A percentile compares a stretch with the other conserved stretches of the same genome.
These are phyloP conservation scores for Melastoma malabathricum DNA, from an alignment of 345 rosid genomes.

Conservation along the genomic window DNA sequence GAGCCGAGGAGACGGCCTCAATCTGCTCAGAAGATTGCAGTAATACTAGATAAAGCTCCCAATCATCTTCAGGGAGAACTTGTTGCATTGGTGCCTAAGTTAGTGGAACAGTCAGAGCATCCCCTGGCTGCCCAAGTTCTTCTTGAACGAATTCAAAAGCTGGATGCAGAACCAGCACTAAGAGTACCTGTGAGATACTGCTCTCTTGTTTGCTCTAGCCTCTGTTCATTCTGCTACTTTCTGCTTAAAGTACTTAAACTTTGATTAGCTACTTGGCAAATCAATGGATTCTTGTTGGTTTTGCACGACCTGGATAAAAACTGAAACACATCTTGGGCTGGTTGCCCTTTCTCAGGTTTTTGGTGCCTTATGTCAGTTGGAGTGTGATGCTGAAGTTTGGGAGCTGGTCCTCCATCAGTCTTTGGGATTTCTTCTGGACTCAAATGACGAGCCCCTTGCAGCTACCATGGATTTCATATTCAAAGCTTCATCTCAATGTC, in stretches of 20 bases:
- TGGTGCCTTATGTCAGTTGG: slow-evolving; percentile 78
- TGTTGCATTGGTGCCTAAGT: slow-evolving; percentile 86
- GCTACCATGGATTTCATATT: slow-evolving; percentile 75
- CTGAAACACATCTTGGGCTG: background rate
- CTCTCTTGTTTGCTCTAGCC: slow-evolving; percentile 1
- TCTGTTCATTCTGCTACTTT: background rate
- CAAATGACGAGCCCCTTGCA: slow-evolving; percentile 64
- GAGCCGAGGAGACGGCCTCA: slow-evolving; percentile 92
- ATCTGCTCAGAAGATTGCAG: slow-evolving; percentile 87
- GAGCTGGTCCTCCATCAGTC: slow-evolving; percentile 61
- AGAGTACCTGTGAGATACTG: slow-evolving; percentile 66
- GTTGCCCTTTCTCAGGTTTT: slow-evolving; percentile 48
- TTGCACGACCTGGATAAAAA: background rate
- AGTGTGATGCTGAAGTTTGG: slow-evolving; percentile 80
- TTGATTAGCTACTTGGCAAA: background rate
- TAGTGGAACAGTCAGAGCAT: slow-evolving; percentile 96
- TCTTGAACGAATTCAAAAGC: slow-evolving; percentile 71
- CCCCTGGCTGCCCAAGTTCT: slow-evolving; percentile 83
- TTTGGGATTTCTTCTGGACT: slow-evolving; percentile 52
- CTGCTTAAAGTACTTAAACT: background rate
- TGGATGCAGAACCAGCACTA: slow-evolving; percentile 79
- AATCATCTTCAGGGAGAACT: slow-evolving; percentile 82
- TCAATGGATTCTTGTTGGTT: too few species aligned
- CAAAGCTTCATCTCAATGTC: slow-evolving; percentile 85
- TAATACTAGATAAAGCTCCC: slow-evolving; percentile 92